Base-by-base conservation (phyloP, 306 rosid genomes). In the Neltuma alba region DNA sequence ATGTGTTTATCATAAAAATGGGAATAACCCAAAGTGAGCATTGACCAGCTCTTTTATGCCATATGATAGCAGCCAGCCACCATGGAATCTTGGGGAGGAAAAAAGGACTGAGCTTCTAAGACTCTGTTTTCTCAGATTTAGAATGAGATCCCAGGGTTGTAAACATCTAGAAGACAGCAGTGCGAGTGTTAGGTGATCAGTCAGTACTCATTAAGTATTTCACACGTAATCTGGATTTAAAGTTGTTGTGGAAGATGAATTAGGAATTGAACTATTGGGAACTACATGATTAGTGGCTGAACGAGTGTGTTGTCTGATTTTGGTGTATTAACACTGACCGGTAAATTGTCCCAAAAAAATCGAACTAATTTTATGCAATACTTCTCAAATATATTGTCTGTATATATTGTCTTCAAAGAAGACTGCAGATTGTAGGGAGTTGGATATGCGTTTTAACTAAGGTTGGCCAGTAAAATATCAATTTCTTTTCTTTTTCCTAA, bases 401-500 rank as follows among this genome's bases (percentile, higher is more conserved):
- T 28, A 14, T 27, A 20, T n/a, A 11, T 31, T 41, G 15, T 5
- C 13, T 41, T 23, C 30, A 10, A 37, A 25, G 6, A 69, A 69
- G n/a, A 42, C 41, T 0, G 0, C 50, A 37, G 27, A 4, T 27
- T 71, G 27, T 47, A 2, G n/a, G 16, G 3, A 67, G 41, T 30
- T 15, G 28, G 41, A 38, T n/a, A 54, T 54, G 61, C 23, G 13
- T 12, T 54, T 50, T 50, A 11, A 50, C 61, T 9, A 21, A 21
- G 13, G 6, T 20, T 50, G 57, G 57, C 57, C 57, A 50, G 11
- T 20, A 50, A 18, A 20, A 13, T 21, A 5, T 54, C 28, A 21
- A 54, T n/a, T 54, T 57, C n/a, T n/a, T 57, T 57, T 37, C 23
- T 31, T 76, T 70, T 74, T n/a, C n/a, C n/a, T n/a, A 75, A 54